Conservation (phyloP, 495 filamentous ascomycete species). For the Xanthoparmelia taractica region DNA sequence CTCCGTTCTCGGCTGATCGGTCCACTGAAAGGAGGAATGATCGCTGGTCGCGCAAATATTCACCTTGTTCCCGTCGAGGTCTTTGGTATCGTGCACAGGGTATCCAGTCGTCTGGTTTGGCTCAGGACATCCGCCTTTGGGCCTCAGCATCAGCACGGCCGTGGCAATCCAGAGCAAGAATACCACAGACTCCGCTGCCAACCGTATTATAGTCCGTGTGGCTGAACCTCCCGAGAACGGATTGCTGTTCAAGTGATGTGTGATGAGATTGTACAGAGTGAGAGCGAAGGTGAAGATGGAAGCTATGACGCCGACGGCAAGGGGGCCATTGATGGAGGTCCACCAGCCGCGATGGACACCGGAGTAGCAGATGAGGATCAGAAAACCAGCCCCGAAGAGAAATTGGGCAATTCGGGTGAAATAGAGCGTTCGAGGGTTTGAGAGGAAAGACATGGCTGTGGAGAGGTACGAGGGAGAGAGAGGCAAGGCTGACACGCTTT, state of each 20-base stretch:
- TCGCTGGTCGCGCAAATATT: slow-evolving; percentile 5
- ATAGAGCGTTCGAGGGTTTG: slow-evolving; percentile 18
- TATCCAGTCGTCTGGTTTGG: background rate
- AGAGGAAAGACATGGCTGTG: slow-evolving; percentile 26
- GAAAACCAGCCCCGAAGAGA: slow-evolving; percentile 20
- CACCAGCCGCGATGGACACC: slow-evolving; percentile 27
- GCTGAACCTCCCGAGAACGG: slow-evolving; percentile 19
- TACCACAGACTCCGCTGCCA: slow-evolving; percentile 17
- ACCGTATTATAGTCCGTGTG: slow-evolving; percentile 11
- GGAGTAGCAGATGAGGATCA: slow-evolving; percentile 24
- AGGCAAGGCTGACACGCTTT: background rate
- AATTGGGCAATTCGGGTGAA: slow-evolving; percentile 24
- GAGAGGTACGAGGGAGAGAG: background rate
- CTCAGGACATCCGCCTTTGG: slow-evolving; percentile 11
- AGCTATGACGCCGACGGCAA: slow-evolving; percentile 26
- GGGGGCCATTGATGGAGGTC: slow-evolving; percentile 23
- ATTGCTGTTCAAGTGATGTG: slow-evolving; percentile 22
- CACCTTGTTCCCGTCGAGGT: background rate
- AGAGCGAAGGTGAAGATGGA: slow-evolving; percentile 23
- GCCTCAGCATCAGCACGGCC: slow-evolving; percentile 21
- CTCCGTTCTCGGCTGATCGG: slow-evolving; percentile 15
- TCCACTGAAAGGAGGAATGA: background rate
- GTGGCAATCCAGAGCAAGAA: slow-evolving; percentile 26
- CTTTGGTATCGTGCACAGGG: background rate
- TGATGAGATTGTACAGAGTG: slow-evolving; percentile 17